Base-by-base conservation (phyloP, 1,284 basidiomycete genomes). In the Pisolithus thermaeus region DNA sequence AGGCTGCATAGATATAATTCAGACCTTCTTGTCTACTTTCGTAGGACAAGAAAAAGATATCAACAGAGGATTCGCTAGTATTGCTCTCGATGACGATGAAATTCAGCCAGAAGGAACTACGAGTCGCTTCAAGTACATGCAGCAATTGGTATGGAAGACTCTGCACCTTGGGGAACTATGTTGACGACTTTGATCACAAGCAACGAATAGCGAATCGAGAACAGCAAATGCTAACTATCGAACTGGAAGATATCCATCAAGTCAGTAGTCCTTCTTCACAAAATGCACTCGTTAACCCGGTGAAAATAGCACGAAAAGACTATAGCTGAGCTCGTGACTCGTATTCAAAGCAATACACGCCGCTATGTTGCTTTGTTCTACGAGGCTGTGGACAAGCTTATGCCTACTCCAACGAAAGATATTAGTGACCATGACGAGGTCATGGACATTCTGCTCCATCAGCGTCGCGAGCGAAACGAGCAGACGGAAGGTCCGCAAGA, bases 171-270 rank as follows among this genome's bases (percentile, higher is more conserved):
- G 61, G 63, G 65, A 62, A 20, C 1, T 52, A 56, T 64, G 59
- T 57, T 68, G 53, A 65, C 50, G 30, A 22, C 46, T 52, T 57
- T 14, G 16, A 35, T 14, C 5, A 50, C 45, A 59, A 94, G 90
- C 90, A 95, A 87, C 79, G 79, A 49, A 88, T 99, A 55, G 91
- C 95, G 47, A 97, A 99, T 70, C 82, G 96, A 43, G 89, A 96
- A 55, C 90, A 94, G 65, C 82, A 91, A 58, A 87, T 87, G 78
- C 74, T 95, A 16, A 73, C 83, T 41, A 81, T 95, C 58, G 89
- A 92, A 57, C 69, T 95, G 28, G 89, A 92, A 64, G 92, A 95
- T 66, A 72, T 95, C 27, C 73, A 77, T 53, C 76, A 79, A 60
- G 89, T 84, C 60, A 58, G 78, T 57, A 47, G 47, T 56, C 32